phyloP scores from a whole-genome alignment of 2,329 filamentous ascomycete species.

The Cladosporium sp. region DNA sequence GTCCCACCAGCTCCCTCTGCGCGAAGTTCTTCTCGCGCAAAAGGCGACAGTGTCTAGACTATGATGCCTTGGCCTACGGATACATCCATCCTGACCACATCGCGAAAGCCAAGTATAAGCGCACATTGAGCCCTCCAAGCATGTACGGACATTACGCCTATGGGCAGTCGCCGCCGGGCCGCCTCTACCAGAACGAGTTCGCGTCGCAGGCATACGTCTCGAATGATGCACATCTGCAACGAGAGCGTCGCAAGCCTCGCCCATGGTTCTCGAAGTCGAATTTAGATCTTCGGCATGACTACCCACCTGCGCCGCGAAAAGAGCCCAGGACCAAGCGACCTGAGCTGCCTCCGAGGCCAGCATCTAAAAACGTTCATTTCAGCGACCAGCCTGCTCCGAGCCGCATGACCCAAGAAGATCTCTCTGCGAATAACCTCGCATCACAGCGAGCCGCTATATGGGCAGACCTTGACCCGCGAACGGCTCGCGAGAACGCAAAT shows the following conservation, averaged over 20 bases:
- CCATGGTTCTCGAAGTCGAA: neutral
- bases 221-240: neutral
- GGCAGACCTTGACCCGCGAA: neutral
- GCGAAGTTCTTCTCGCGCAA: slow-evolving; percentile 4
- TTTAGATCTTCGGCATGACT: neutral
- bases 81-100: slow-evolving; percentile 7
- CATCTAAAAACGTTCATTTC: neutral
- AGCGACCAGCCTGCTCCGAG: neutral
- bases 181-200: slow-evolving; percentile 4
- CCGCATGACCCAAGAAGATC: too few relatives aligned
- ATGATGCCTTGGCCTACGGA: slow-evolving; percentile 7
- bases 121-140: neutral
- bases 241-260: neutral
- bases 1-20: slow-evolving; percentile 2
- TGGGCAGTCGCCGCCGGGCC: neutral
- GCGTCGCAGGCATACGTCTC: slow-evolving; percentile 3
- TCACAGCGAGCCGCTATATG: neutral
- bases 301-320: neutral
- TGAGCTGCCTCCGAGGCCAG: neutral
- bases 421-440: neutral
- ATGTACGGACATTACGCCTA: slow-evolving; percentile 6
- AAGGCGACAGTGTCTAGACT: slow-evolving; percentile 2
- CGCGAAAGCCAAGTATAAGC: neutral
- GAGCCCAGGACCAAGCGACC: neutral
- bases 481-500: neutral